A percentile compares a stretch with the other conserved stretches of the same genome.
phyloP scores from a whole-genome alignment of 2,329 filamentous ascomycete genomes.

The Aquanectria penicillioides region DNA sequence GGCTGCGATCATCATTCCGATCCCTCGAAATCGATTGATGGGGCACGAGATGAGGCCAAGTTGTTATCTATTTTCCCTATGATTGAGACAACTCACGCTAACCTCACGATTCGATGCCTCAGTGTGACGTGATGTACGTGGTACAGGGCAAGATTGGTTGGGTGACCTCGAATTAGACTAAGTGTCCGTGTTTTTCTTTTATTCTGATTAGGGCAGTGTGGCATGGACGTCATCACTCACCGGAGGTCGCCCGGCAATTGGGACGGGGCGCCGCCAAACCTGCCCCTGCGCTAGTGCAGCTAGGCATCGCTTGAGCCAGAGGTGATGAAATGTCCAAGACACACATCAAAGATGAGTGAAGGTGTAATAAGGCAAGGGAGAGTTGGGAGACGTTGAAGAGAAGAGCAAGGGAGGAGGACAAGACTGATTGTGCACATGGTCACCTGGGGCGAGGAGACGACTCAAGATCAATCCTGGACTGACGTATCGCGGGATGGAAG shows the following conservation, averaged over 20 bases:
- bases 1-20: no score
- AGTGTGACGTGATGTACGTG: no score
- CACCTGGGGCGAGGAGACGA: neutral
- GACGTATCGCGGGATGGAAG: neutral
- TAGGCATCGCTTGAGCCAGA: no score
- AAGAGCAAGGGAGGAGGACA: neutral
- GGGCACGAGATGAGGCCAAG: no score
- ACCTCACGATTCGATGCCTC: no score
- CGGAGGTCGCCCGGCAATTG: conserved; percentile 1
- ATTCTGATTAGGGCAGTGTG: neutral
- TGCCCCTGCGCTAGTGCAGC: conserved; percentile 31
- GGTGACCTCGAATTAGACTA: neutral
- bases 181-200: neutral
- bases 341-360: neutral
- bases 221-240: conserved; percentile 3
- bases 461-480: neutral
- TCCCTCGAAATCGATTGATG: no score
- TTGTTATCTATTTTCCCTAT: no score
- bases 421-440: neutral
- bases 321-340: no score
- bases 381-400: neutral
- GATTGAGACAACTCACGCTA: no score
- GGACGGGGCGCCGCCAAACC: conserved; percentile 18
- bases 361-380: no score
- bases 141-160: no score